phyloP scores from a whole-genome alignment of 2,329 filamentous ascomycete genomes.

The Diaporthe citriasiana region DNA sequence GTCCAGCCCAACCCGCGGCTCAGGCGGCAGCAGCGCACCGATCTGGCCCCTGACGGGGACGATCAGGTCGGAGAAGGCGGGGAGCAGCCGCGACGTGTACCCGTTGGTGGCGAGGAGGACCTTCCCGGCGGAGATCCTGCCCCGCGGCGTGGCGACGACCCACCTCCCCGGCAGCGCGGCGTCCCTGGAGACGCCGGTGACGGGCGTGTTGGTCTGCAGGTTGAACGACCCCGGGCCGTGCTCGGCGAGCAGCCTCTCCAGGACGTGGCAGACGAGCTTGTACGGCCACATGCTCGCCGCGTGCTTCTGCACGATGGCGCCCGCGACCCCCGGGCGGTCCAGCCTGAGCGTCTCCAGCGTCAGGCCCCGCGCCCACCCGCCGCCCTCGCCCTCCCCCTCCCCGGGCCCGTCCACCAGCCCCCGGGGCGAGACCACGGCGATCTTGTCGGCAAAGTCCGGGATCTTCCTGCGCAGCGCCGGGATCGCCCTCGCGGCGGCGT shows the following conservation, averaged over 20 bases:
- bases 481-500: conserved; percentile 65
- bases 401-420: conserved; percentile 30
- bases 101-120: conserved; percentile 87
- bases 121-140: conserved; percentile 71
- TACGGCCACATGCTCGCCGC: conserved; percentile 86
- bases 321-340: conserved; percentile 63
- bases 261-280: conserved; percentile 81
- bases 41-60: conserved; percentile 84
- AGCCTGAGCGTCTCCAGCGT: conserved; percentile 67
- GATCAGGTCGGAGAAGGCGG: conserved; percentile 77
- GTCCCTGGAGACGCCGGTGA: conserved; percentile 57
- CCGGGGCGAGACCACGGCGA: conserved; percentile 54
- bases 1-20: conserved; percentile 55
- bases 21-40: conserved; percentile 73
- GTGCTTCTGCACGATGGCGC: conserved; percentile 73
- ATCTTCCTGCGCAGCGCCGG: conserved; percentile 62
- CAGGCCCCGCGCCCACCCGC: conserved; percentile 46
- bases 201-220: conserved; percentile 81
- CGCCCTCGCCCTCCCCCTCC: conserved; percentile 42
- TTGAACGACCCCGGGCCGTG: conserved; percentile 68
- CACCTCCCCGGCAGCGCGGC: conserved; percentile 56
- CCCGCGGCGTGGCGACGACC: conserved; percentile 77
- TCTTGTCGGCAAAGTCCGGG: conserved; percentile 69
- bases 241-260: conserved; percentile 68
- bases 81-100: conserved; percentile 84